A percentile compares a stretch with the other conserved stretches of the same genome.
Evolutionary conservation across 352 stramenopile genomes (phyloP).

Genomic region (Phytopythium sindhum): DNA sequence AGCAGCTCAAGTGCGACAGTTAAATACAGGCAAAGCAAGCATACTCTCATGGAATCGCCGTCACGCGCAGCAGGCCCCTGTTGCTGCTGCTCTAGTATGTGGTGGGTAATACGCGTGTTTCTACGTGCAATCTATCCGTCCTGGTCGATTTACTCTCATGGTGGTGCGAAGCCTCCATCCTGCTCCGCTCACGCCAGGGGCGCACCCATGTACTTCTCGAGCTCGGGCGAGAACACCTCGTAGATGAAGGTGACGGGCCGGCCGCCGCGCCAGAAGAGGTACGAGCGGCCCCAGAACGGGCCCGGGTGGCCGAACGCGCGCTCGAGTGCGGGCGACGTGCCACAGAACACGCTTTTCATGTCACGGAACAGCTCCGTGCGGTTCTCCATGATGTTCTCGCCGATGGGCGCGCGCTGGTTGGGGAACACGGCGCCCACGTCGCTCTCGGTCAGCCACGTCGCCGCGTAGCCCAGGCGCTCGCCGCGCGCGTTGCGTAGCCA

Average conservation of each 20-base stretch:
- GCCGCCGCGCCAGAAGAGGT: constrained; percentile 83
- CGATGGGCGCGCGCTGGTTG: constrained; percentile 79
- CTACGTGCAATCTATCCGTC: too few relatives aligned
- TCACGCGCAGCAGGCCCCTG: neutral
- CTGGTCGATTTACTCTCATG: too few relatives aligned
- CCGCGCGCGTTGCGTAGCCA: constrained; percentile 68
- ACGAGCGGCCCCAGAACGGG: constrained; percentile 82
- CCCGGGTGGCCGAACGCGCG: constrained; percentile 57
- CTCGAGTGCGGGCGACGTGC: constrained; percentile 48
- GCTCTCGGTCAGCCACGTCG: constrained; percentile 65
- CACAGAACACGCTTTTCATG: constrained; percentile 81
- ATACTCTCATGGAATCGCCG: neutral
- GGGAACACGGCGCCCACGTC: constrained; percentile 77
- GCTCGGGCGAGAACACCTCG: constrained; percentile 79
- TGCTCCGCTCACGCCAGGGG: constrained; percentile 31
- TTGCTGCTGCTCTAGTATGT: neutral
- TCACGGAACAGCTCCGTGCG: constrained; percentile 85
- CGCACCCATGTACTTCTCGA: constrained; percentile 79
- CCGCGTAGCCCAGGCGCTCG: constrained; percentile 77
- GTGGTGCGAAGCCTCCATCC: too few relatives aligned
- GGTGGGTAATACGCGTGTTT: too few relatives aligned
- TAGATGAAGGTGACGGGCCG: constrained; percentile 85
- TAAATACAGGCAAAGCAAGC: too few relatives aligned
- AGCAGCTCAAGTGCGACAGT: too few relatives aligned
- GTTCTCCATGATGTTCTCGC: constrained; percentile 78